These are phyloP conservation scores for Trametes sp. DNA, from an alignment of 1,284 basidiomycete species.

Conservation along the genomic window DNA sequence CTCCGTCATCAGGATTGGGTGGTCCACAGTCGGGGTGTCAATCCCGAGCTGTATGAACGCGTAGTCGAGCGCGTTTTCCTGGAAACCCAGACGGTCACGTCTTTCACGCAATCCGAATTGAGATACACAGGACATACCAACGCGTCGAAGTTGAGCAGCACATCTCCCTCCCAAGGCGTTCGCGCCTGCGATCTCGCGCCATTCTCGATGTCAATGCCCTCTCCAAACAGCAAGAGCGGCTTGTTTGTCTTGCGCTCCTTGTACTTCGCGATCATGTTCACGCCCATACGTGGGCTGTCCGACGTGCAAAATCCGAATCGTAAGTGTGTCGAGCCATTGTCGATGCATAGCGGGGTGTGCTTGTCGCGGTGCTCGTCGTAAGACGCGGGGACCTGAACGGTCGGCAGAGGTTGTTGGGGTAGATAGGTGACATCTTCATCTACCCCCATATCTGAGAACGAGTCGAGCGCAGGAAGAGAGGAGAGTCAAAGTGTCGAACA, in stretches of 20 bases:
- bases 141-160: slow-evolving; percentile 89
- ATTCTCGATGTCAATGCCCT: slow-evolving; percentile 84
- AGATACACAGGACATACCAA: slow-evolving; percentile 60
- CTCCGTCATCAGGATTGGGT: slow-evolving; percentile 96
- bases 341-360: slow-evolving; percentile 82
- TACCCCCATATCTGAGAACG: slow-evolving; percentile 20
- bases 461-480: background rate
- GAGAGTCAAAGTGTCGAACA: background rate
- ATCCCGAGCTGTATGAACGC: slow-evolving; percentile 90
- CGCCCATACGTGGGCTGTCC: slow-evolving; percentile 59
- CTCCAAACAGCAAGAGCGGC: slow-evolving; percentile 84
- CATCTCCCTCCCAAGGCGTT: slow-evolving; percentile 90
- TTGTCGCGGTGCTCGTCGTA: slow-evolving; percentile 48
- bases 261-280: slow-evolving; percentile 85
- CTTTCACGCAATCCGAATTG: slow-evolving; percentile 1
- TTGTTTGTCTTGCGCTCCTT: slow-evolving; percentile 88
- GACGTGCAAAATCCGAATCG: slow-evolving; percentile 87
- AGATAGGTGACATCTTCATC: slow-evolving; percentile 39
- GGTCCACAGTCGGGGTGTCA: slow-evolving; percentile 79
- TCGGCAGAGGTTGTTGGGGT: slow-evolving; percentile 37
- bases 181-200: slow-evolving; percentile 80
- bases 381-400: slow-evolving; percentile 35
- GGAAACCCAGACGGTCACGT: slow-evolving; percentile 26
- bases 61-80: slow-evolving; percentile 97
- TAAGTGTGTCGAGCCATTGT: slow-evolving; percentile 90